A percentile compares a stretch with the other conserved stretches of the same genome.
phyloP scores from a whole-genome alignment of 1,139 yeast genomes.

The Pichia sp. region DNA sequence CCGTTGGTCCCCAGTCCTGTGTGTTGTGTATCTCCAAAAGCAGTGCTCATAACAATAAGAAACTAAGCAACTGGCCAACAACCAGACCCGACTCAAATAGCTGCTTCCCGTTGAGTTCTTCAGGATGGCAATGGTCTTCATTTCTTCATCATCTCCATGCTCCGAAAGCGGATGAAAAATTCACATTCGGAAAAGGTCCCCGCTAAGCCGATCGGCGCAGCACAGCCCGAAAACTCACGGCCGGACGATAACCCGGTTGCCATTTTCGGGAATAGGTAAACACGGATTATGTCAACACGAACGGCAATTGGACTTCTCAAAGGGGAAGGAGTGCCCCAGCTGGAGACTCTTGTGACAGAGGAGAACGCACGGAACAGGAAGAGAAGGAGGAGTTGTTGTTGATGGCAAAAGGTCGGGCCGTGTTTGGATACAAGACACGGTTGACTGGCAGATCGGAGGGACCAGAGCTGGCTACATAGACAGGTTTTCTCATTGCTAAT shows the following conservation, averaged over 20 bases:
- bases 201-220: conserved; percentile 1
- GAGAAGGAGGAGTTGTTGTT: not conserved
- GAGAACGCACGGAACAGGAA: not conserved
- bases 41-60: conserved; percentile 6
- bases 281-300: not conserved
- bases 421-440: not conserved
- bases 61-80: too few species aligned
- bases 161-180: conserved; percentile 1
- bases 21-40: conserved; percentile 12
- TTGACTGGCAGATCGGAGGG: not conserved
- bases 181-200: not conserved
- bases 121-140: not conserved
- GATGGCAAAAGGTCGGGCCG: not conserved
- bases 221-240: not conserved
- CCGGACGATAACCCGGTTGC: conserved; percentile 5
- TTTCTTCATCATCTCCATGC: not conserved
- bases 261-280: conserved; percentile 11
- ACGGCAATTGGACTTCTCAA: not conserved
- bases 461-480: not conserved
- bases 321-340: not conserved
- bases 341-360: conserved; percentile 8
- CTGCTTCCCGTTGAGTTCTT: not conserved
- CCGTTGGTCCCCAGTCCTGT: conserved; percentile 41
- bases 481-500: not conserved
- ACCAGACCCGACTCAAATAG: too few species aligned